Conservation (phyloP, 371 early-diverging fungal genomes). For the Apophysomyces sp. region DNA sequence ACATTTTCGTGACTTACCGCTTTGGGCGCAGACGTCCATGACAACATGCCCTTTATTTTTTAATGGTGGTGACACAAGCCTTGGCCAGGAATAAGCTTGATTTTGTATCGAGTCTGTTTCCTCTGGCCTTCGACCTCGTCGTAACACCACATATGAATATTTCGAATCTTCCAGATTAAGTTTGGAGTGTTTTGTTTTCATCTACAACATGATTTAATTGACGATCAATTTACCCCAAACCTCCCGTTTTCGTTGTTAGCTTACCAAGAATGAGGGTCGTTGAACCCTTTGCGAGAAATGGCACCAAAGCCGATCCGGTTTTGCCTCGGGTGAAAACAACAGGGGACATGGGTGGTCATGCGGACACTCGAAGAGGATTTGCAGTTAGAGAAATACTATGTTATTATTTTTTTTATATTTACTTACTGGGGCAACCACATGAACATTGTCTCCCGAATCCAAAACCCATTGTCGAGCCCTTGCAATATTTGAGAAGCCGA, state of each 20-base stretch:
- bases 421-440: slow-evolving; percentile 74
- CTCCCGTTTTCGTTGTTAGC: neutral
- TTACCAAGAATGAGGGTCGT: slow-evolving; percentile 64
- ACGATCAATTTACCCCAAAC: neutral
- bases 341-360: slow-evolving; percentile 77
- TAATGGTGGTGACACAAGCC: slow-evolving; percentile 69
- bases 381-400: neutral
- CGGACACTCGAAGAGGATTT: slow-evolving; percentile 57
- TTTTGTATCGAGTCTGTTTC: slow-evolving; percentile 18
- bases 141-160: slow-evolving; percentile 80
- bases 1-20: slow-evolving; percentile 31
- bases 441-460: slow-evolving; percentile 39
- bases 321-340: slow-evolving; percentile 39
- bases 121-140: slow-evolving; percentile 61
- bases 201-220: slow-evolving; percentile 27
- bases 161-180: slow-evolving; percentile 73
- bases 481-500: slow-evolving; percentile 69
- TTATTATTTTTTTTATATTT: neutral
- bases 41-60: slow-evolving; percentile 80
- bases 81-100: slow-evolving; percentile 69
- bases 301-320: slow-evolving; percentile 66
- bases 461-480: slow-evolving; percentile 74
- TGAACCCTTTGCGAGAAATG: slow-evolving; percentile 86
- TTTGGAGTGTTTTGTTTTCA: slow-evolving; percentile 74
- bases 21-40: slow-evolving; percentile 64